phyloP scores from a whole-genome alignment of 345 rosid species.

The Eucalyptus marginata region DNA sequence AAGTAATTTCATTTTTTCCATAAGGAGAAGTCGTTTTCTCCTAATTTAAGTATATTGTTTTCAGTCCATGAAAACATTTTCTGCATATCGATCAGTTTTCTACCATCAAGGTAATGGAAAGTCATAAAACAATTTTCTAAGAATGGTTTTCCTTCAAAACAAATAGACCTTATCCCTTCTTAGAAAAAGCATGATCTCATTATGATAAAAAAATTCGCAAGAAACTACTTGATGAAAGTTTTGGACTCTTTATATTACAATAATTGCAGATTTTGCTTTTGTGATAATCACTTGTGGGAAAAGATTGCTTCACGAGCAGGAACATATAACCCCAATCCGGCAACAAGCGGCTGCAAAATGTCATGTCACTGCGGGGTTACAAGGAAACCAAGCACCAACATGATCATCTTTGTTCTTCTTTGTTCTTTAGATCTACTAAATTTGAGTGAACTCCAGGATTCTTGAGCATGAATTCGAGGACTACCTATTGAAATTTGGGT shows the following conservation, averaged over 20 bases:
- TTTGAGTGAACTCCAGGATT: background rate
- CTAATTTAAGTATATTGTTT: background rate
- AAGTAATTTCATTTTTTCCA: background rate
- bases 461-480: background rate
- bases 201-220: background rate
- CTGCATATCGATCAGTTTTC: rapidly evolving
- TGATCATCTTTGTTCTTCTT: background rate
- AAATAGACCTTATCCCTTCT: background rate
- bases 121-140: background rate
- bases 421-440: background rate
- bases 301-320: background rate
- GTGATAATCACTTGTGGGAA: background rate
- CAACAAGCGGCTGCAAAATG: background rate
- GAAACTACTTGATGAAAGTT: background rate
- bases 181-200: background rate
- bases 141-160: background rate
- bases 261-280: background rate
- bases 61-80: background rate
- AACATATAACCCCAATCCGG: background rate
- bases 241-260: background rate
- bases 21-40: rapidly evolving
- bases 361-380: background rate
- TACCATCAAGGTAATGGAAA: rapidly evolving
- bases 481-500: background rate
- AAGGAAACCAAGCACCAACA: background rate